Evolutionary conservation across 108 stramenopile species (phyloP).

Genomic region (Pseudonitzschia multiseries): DNA sequence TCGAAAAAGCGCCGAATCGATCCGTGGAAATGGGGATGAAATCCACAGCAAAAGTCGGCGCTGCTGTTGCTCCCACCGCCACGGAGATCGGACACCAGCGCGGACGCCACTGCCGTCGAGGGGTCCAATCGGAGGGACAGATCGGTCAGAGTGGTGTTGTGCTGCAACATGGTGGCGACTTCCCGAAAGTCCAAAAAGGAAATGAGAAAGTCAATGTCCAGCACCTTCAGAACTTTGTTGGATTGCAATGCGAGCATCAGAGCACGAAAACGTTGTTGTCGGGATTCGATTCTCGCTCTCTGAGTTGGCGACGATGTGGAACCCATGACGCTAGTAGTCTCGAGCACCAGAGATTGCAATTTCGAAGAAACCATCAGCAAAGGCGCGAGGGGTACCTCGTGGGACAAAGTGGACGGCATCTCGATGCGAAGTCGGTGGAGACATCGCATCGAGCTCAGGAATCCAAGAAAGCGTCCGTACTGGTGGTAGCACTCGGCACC

Average conservation of each 20-base stretch:
- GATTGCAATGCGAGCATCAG: not conserved
- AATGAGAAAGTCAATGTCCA: conserved; percentile 13
- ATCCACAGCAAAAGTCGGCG: not conserved
- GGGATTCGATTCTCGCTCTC: not conserved
- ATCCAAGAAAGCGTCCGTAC: not conserved
- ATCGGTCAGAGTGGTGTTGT: not conserved
- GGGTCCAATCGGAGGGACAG: conserved; percentile 9
- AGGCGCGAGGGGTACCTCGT: not conserved
- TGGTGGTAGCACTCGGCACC: not conserved
- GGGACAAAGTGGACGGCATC: not conserved
- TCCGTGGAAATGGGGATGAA: not conserved
- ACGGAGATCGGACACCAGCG: too few species aligned
- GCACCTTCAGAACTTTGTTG: conserved; percentile 1
- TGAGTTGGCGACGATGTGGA: not conserved
- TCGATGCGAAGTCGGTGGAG: conserved; percentile 9
- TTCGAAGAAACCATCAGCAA: not conserved
- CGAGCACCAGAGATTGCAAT: not conserved
- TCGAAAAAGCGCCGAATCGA: not conserved
- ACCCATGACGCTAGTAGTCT: not conserved
- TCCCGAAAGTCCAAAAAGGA: conserved; percentile 2
- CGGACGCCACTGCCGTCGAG: not conserved
- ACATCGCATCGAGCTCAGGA: not conserved
- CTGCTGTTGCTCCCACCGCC: not conserved
- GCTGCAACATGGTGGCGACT: conserved; percentile 1
- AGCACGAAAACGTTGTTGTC: not conserved